Base-by-base conservation (phyloP, 139 green algal species). In the Astrephomene gubernaculifera region DNA sequence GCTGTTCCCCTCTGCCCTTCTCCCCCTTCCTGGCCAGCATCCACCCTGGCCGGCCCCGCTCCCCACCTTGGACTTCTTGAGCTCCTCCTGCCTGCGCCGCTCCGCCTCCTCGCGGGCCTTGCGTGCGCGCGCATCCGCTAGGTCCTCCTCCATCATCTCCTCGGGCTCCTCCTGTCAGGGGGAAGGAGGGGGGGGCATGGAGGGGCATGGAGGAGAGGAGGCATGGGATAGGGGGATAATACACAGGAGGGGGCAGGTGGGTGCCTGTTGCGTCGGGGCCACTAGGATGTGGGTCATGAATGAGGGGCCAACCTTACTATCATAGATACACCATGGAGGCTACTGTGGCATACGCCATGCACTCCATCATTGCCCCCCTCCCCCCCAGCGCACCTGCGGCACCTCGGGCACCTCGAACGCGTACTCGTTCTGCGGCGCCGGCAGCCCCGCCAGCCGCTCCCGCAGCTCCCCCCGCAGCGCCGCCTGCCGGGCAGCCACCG, bases 351-450 rank as follows among this genome's bases (percentile, higher is more conserved):
- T 79, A 4, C 43, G 31, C 41, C 19, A 76, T 60, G 60, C 60
- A 35, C 60, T 7, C 60, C 60, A 67, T 22, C 61, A 52, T 79
- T 4, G 91, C 94, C 6, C 89, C 92, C 69, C 95, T 93, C 79
- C 92, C 89, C 83, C 93, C 92, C 69, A 93, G 60, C 92, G 82
- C 33, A 86, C 88, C 49, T 86, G 85, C n/a, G 85, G 64, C 72
- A 93, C 45, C 70, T 95, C 93, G 10, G 95, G 95, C 71, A 95
- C 88, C 54, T 90, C 90, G 17, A 99, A 88, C 82, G 92, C 83
- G 88, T 98, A 99, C 93, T 98, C 96, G 81, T 98, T 98, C 75
- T 95, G 87, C 10, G 97, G 97, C 21, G 87, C 87, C 21, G 97
- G 97, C 80, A 99, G 93, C 36, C 83, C 80, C 3, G 83, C 73